These are phyloP conservation scores for Erythrobasidium yunnanense DNA, from an alignment of 768 basidiomycete species.

Conservation along the genomic window DNA sequence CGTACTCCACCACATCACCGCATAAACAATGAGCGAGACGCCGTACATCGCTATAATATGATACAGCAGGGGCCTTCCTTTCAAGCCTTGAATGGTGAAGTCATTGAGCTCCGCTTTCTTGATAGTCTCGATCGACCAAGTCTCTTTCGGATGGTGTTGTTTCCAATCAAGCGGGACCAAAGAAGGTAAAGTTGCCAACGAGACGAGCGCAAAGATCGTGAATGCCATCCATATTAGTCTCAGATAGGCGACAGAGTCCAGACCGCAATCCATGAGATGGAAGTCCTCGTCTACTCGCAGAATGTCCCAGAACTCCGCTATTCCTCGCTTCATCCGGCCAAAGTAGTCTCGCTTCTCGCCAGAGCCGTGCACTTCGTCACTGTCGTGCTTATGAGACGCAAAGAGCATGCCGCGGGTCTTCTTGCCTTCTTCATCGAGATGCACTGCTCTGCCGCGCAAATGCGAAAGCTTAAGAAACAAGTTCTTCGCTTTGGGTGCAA, in stretches of 20 bases:
- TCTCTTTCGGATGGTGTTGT: background rate
- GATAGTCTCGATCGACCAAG: background rate
- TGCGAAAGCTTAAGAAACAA: background rate
- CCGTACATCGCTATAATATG: background rate
- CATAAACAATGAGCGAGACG: background rate
- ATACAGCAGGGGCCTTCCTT: background rate
- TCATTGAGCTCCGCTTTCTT: background rate
- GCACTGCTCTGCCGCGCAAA: no score
- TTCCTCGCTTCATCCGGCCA: background rate
- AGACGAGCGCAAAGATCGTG: background rate
- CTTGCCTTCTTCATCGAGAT: background rate
- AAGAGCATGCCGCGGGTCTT: background rate
- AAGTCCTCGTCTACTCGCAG: background rate
- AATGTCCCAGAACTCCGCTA: background rate
- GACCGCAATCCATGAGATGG: constrained; percentile 9
- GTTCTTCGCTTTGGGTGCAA: background rate
- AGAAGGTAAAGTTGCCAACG: background rate
- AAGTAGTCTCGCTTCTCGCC: background rate
- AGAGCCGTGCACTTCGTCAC: background rate
- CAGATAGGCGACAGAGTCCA: constrained; percentile 18
- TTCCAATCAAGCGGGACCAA: constrained; percentile 9
- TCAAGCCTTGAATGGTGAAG: constrained; percentile 18
- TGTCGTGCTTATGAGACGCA: background rate
- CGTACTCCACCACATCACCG: background rate
- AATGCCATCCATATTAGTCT: background rate